Evolutionary conservation across 1,284 basidiomycete genomes (phyloP), one percentile per base, ranked within the genome.

Genomic region (Vanrija sp.): DNA sequence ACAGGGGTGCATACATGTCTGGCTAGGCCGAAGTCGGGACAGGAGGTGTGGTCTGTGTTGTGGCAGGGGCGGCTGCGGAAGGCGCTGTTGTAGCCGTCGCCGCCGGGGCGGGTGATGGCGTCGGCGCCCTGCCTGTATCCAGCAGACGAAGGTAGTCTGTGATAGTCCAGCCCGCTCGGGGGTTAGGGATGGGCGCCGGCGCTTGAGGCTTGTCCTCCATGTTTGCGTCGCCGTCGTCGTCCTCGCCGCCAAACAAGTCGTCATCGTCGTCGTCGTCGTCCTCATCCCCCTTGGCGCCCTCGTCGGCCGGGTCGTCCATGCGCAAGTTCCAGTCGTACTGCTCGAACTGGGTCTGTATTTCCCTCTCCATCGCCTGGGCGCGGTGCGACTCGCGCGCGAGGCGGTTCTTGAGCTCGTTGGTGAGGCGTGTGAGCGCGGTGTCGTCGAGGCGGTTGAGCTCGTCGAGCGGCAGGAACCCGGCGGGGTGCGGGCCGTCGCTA

Each of bases 131-230:
- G 26, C 72, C 72, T 3, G 56, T 58, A 46, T 74, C 72, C 54
- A 74, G 60, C 47, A 63, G 65, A n/a, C 49, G 40, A 14, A 72
- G 51, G 49, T 69, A 74, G 43, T 74, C 72, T 2, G 46, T 54
- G 5, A 71, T 18, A 18, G 38, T 57, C 72, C 72, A 74, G 21
- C 63, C 63, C 39, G 57, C 55, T 25, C 62, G 56, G 26, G 64
- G 65, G 29, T 72, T 65, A 4, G 61, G 63, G 28, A 51, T 23
- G 14, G 28, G 29, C 42, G 23, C 12, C 21, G 21, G 38, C 25
- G n/a, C 34, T 21, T 21, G 34, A 15, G 47, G 10, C 19, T 58
- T 42, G 6, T 38, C 54, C 43, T 19, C 47, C 57, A n/a, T 40
- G 43, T 7, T 49, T 38, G 19, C 60, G 46, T 60, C 62, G 16